Percentiles rank a stretch among this genome's conserved stretches.
Conservation (phyloP, 2,329 filamentous ascomycete species). For the Elsinoe ampelina region DNA sequence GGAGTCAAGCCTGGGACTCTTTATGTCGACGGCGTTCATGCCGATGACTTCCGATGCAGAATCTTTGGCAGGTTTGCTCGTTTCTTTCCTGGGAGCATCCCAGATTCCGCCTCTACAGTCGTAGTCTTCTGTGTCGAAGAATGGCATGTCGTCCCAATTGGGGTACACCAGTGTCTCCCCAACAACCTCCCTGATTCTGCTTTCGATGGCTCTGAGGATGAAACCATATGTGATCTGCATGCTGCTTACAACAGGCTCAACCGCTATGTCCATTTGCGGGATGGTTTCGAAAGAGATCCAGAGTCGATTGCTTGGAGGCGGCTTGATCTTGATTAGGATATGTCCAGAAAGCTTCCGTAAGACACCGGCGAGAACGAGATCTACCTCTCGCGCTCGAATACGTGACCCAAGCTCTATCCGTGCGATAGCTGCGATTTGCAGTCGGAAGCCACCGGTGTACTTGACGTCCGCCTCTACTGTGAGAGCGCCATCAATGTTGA, state of each 20-base stretch:
- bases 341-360: constrained; percentile 81
- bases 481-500: constrained; percentile 86
- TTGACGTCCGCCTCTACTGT: constrained; percentile 77
- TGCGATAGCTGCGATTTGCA: constrained; percentile 87
- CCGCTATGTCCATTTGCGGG: constrained; percentile 87
- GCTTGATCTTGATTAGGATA: constrained; percentile 76
- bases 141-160: constrained; percentile 94
- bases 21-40: background rate
- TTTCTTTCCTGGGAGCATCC: constrained; percentile 24
- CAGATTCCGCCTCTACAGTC: constrained; percentile 79
- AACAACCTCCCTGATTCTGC: constrained; percentile 85
- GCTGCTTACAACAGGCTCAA: constrained; percentile 90
- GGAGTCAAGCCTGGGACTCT: background rate
- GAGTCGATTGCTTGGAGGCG: constrained; percentile 87
- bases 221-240: constrained; percentile 91
- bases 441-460: constrained; percentile 79
- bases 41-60: constrained; percentile 9
- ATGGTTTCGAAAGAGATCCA: constrained; percentile 94
- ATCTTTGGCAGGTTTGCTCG: constrained; percentile 2
- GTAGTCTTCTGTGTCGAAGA: constrained; percentile 72
- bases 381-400: constrained; percentile 85
- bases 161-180: constrained; percentile 84
- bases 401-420: constrained; percentile 81
- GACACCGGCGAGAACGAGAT: constrained; percentile 76
- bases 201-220: constrained; percentile 88